Evolutionary conservation across 352 stramenopile genomes (phyloP).

Genomic region (Pythium folliculosum): DNA sequence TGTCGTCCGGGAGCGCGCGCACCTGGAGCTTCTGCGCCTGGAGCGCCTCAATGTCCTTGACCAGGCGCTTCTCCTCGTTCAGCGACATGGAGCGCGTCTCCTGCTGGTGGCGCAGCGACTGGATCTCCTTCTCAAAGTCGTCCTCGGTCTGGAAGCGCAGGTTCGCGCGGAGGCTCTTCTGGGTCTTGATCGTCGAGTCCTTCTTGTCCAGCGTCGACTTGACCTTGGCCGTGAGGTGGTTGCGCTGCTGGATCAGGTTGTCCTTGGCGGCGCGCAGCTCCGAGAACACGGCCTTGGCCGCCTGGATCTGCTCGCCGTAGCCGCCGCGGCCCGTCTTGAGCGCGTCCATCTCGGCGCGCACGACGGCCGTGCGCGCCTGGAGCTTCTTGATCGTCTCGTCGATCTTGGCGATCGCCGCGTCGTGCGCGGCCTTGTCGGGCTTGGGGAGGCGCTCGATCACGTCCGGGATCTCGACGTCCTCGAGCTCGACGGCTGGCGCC

Average conservation of each 20-base stretch:
- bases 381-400: conserved; percentile 92
- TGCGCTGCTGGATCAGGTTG: conserved; percentile 84
- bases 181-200: conserved; percentile 68
- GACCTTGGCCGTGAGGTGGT: conserved; percentile 80
- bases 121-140: conserved; percentile 93
- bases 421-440: conserved; percentile 90
- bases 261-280: conserved; percentile 84
- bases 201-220: conserved; percentile 84
- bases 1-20: conserved; percentile 76
- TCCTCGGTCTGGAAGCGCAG: conserved; percentile 89
- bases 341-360: conserved; percentile 76
- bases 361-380: conserved; percentile 79
- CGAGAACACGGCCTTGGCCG: conserved; percentile 84
- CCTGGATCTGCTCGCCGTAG: conserved; percentile 88
- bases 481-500: conserved; percentile 32
- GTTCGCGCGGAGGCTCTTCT: conserved; percentile 55
- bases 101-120: conserved; percentile 87
- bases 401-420: conserved; percentile 83
- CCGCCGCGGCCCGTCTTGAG: conserved; percentile 79
- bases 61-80: conserved; percentile 95
- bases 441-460: conserved; percentile 83
- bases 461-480: conserved; percentile 64
- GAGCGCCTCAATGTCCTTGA: conserved; percentile 96
- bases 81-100: conserved; percentile 96
- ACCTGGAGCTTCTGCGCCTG: conserved; percentile 90